Base-by-base conservation (phyloP, 108 stramenopile genomes). In the Cylindrotheca closterium region DNA sequence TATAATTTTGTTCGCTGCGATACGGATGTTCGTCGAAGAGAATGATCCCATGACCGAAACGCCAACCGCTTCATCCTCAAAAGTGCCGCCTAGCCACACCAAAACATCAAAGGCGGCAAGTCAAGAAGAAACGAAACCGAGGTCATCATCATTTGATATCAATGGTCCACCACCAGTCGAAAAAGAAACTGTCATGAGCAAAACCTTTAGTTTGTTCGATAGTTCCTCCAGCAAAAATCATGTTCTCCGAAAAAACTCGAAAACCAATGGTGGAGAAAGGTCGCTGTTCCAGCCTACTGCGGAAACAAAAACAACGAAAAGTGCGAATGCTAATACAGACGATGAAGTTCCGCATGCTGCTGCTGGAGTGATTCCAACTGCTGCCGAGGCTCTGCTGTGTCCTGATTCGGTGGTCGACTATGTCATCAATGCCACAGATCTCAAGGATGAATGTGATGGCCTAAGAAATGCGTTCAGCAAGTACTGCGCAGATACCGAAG, bases 341-440 rank as follows among this genome's bases (percentile, higher is more conserved):
- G 71, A 73, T 47, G 15, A 22, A 19, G 57, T 73, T 1, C 71
- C 71, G 2, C 47, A 51, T 18, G 63, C 71, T 8, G 63, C 42
- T 3, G 65, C 30, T 2, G 73, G 73, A 27, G 25, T 64, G 7
- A 24, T 67, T 24, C 21, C 62, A 22, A 47, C 47, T 22, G 87
- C 87, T 1, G 69, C 80, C 7, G 86, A 92, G 57, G 84, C 82
- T 18, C 79, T 89, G 15, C 69, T 84, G 29, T 93, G 92, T 61
- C 78, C 81, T 18, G 73, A 85, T 0, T 73, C 79, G 22, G 88
- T 93, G 19, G 59, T 90, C 25, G 78, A 76, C 23, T 93, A 84
- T 74, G 92, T 93, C 47, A 93, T 93, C 30, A 93, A 90, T 74
- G 92, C 92, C 5, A 90, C 92, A 2, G 88, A 93, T 65, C 68